Evolutionary conservation across 768 basidiomycete species (phyloP).

Genomic region (Xerocomellus amylosporus): DNA sequence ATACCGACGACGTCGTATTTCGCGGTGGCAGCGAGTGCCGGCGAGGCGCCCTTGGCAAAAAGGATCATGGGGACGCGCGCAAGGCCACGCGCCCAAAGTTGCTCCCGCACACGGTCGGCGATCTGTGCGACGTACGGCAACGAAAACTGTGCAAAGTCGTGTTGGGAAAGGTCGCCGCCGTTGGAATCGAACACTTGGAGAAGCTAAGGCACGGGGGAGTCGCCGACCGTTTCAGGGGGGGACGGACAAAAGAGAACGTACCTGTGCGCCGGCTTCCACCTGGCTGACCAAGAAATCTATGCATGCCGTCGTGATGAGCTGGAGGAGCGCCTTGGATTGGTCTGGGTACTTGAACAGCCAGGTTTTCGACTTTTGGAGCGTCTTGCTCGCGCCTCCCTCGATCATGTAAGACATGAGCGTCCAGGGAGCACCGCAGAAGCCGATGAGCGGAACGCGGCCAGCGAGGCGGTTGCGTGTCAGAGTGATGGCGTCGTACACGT

Average conservation of each 20-base stretch:
- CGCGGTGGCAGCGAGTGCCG: slow-evolving; percentile 59
- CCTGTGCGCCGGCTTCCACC: slow-evolving; percentile 94
- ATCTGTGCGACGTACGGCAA: slow-evolving; percentile 77
- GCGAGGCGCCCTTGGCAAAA: slow-evolving; percentile 93
- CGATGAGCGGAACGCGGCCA: slow-evolving; percentile 93
- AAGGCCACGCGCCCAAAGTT: slow-evolving; percentile 52
- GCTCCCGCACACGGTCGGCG: slow-evolving; percentile 59
- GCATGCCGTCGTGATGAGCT: slow-evolving; percentile 83
- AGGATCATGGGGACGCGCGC: slow-evolving; percentile 77
- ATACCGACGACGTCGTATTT: slow-evolving; percentile 90
- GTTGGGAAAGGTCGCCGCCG: slow-evolving; percentile 87
- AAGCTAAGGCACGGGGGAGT: slow-evolving; percentile 48
- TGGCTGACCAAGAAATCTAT: slow-evolving; percentile 90
- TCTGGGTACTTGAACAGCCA: slow-evolving; percentile 93
- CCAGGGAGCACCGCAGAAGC: slow-evolving; percentile 98
- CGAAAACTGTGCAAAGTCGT: slow-evolving; percentile 83
- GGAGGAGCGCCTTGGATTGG: slow-evolving; percentile 73
- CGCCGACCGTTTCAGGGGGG: background rate
- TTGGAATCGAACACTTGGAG: slow-evolving; percentile 98
- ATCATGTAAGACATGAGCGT: slow-evolving; percentile 98
- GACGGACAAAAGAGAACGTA: slow-evolving; percentile 31
- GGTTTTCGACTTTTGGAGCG: slow-evolving; percentile 85
- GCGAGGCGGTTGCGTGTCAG: slow-evolving; percentile 73
- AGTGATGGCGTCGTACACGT: slow-evolving; percentile 91
- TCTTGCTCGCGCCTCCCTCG: slow-evolving; percentile 92